Conservation (phyloP, 495 filamentous ascomycete species). For the Lepidopterella palustris region DNA sequence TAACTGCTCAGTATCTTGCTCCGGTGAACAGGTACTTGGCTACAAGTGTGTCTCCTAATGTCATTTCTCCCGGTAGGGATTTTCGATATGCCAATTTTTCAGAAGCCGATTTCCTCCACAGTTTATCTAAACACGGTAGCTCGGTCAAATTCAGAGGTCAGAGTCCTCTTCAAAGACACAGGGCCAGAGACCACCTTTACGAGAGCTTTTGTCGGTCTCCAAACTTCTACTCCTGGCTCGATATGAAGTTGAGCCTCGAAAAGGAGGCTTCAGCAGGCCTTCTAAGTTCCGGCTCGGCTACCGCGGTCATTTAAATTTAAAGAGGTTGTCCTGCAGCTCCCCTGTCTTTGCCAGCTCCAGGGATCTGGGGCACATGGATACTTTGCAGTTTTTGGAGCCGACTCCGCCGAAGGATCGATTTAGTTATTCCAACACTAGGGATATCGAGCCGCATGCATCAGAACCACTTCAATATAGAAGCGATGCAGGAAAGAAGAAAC, state of each 20-base stretch:
- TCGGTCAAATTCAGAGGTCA: constrained; percentile 30
- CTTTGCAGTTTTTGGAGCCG: no score
- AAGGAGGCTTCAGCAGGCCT: constrained; percentile 32
- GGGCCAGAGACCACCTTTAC: constrained; percentile 29
- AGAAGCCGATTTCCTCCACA: constrained; percentile 28
- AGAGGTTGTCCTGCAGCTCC: background rate
- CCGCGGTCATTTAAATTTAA: background rate
- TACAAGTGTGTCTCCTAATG: constrained; percentile 15
- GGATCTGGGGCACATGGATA: background rate
- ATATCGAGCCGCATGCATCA: no score
- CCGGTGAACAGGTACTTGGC: constrained; percentile 35
- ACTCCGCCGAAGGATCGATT: no score
- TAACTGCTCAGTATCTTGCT: constrained; percentile 34
- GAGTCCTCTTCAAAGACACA: constrained; percentile 28
- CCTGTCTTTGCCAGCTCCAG: background rate
- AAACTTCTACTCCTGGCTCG: constrained; percentile 36
- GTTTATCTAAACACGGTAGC: constrained; percentile 32
- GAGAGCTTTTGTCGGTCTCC: constrained; percentile 29
- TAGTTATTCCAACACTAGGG: no score
- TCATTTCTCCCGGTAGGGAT: constrained; percentile 23
- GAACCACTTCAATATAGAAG: no score
- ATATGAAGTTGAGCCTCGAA: constrained; percentile 36
- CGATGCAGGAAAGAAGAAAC: no score
- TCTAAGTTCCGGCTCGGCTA: constrained; percentile 1
- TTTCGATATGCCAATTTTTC: constrained; percentile 31